Evolutionary conservation across 495 filamentous ascomycete genomes (phyloP).

Genomic region (Cercophora newfieldiana): DNA sequence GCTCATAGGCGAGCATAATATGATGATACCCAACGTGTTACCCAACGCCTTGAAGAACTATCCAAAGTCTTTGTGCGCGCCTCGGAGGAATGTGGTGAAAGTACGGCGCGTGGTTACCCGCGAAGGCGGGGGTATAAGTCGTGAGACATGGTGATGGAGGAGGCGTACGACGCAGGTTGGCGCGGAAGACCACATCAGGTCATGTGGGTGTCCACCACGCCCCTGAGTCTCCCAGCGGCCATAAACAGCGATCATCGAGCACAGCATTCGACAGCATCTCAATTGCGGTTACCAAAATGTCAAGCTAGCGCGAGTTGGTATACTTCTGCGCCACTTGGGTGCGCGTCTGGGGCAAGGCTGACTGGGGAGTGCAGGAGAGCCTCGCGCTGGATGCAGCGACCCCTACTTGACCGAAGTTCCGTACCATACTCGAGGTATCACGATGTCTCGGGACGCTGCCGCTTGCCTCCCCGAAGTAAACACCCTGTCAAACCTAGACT

Average conservation of each 20-base stretch:
- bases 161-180: no score
- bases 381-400: no score
- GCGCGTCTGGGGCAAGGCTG: not conserved
- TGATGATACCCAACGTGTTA: conserved; percentile 20
- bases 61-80: not conserved
- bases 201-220: not conserved
- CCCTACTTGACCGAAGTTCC: not conserved
- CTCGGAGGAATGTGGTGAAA: no score
- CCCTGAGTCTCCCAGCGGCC: not conserved
- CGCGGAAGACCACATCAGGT: no score
- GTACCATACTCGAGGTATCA: not conserved
- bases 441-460: not conserved
- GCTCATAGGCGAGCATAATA: conserved; percentile 17
- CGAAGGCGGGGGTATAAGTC: no score
- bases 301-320: not conserved
- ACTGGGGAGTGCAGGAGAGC: no score
- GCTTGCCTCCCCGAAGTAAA: not conserved
- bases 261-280: not conserved
- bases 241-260: not conserved
- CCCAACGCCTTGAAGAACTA: not conserved
- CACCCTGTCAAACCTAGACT: not conserved
- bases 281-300: not conserved
- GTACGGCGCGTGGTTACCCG: no score
- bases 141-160: no score
- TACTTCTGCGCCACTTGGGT: not conserved